These are phyloP conservation scores for Tetraselmis chui DNA, from an alignment of 139 green algal species.

Conservation along the genomic window DNA sequence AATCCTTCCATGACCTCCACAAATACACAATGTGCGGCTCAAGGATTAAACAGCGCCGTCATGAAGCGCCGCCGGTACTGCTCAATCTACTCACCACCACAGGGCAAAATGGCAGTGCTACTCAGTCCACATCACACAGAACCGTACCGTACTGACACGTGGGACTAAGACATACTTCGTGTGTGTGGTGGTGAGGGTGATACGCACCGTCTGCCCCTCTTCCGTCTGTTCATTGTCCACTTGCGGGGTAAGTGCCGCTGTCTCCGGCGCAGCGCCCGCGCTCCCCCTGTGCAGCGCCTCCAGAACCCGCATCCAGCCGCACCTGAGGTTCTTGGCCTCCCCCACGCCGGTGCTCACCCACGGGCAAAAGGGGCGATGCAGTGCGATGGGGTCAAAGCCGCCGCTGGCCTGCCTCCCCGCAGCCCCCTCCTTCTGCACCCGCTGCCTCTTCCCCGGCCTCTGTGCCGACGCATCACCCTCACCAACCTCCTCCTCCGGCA, in stretches of 20 bases:
- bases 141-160: no score
- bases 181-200: background rate
- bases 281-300: background rate
- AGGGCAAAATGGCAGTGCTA: background rate
- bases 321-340: background rate
- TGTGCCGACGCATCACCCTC: background rate
- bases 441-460: no score
- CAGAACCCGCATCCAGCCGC: background rate
- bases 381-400: conserved; percentile 20
- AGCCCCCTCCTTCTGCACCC: background rate
- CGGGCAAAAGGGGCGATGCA: conserved; percentile 32
- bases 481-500: background rate
- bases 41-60: background rate
- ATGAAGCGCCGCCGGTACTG: background rate
- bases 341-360: conserved; percentile 23
- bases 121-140: background rate
- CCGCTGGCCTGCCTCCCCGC: background rate
- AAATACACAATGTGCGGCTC: no score
- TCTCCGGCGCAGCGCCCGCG: background rate
- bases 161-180: background rate
- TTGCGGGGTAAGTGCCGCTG: no score
- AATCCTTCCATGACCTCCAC: no score
- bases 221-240: background rate
- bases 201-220: background rate
- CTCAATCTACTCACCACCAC: background rate